Evolutionary conservation across 2,329 filamentous ascomycete species (phyloP), one percentile per base, ranked within the genome.

Genomic region (Colletotrichum godetiae): DNA sequence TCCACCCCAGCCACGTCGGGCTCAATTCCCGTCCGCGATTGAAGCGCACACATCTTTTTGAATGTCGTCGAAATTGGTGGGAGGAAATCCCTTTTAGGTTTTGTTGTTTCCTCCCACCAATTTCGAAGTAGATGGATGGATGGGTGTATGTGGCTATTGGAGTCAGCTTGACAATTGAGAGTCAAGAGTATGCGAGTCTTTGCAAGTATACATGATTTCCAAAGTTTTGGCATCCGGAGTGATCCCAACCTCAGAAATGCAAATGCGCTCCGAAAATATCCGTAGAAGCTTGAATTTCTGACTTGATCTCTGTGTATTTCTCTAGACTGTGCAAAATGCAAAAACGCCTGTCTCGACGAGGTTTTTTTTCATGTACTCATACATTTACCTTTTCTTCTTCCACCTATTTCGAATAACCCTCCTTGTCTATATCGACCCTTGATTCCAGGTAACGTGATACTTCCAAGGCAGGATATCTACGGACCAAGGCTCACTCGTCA

Each of bases 1-100:
- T 24, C 15, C n/a, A 11, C 10, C 27, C 24, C 55, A 70, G 67
- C 68, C 68, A 70, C 68, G 68, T 70, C 62, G 62, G 68, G 68
- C 62, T 70, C 68, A 67, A 70, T 70, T 70, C 62, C 68, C 62
- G 62, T 60, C 68, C 68, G 68, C 62, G 55, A 67, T 67, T 56
- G 62, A 67, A 35, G 56, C 64, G 55, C 10, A 35, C 29, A 24
- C 4, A 12, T 15, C 24, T 33, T n/a, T n/a, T n/a, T n/a, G n/a
- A n/a, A n/a, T n/a, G n/a, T n/a, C n/a, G n/a, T n/a, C n/a, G n/a
- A n/a, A n/a, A n/a, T n/a, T n/a, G n/a, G n/a, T n/a, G n/a, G n/a
- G n/a, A n/a, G n/a, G n/a, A n/a, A n/a, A n/a, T n/a, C n/a, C n/a
- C n/a, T n/a, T n/a, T n/a, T n/a, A n/a, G n/a, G n/a, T n/a, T n/a